A percentile compares a stretch with the other conserved stretches of the same genome.
These are phyloP conservation scores for Camelina laxa DNA, from an alignment of 345 rosid species.

Conservation along the genomic window DNA sequence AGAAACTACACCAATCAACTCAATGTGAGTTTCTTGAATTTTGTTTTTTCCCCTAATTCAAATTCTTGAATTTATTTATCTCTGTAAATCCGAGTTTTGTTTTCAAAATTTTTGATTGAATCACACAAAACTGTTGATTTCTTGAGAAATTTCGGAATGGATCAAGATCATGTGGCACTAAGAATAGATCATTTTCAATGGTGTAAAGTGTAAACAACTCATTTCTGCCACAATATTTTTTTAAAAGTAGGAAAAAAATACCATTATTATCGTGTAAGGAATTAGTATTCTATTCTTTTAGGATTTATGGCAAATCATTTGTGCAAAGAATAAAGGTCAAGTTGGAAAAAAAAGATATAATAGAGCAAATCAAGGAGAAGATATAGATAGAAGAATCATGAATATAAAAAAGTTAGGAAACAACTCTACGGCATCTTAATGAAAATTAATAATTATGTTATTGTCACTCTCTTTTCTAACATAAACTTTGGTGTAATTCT, in stretches of 20 bases:
- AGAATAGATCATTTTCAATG: not conserved
- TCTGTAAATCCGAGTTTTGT: not conserved
- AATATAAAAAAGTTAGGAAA: conserved; percentile 30
- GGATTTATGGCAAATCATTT: conserved; percentile 20
- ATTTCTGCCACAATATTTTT: conserved; percentile 5
- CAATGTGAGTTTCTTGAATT: conserved; percentile 55
- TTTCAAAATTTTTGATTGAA: too few relatives aligned
- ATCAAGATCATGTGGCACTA: not conserved
- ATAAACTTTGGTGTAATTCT: not conserved
- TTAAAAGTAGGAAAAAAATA: not conserved
- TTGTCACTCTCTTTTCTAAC: not conserved
- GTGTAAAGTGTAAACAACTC: conserved; percentile 23
- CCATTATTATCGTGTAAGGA: conserved; percentile 16
- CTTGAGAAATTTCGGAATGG: not conserved
- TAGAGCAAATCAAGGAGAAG: conserved; percentile 8
- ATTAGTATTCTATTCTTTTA: conserved; percentile 21
- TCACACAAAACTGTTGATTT: not conserved
- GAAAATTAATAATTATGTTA: not conserved
- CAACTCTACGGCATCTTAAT: conserved; percentile 24
- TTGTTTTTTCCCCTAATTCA: not conserved
- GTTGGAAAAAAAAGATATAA: not conserved
- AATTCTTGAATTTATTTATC: not conserved
- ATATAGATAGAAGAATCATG: conserved; percentile 25
- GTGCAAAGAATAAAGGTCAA: conserved; percentile 34
- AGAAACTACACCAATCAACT: conserved; percentile 69